A percentile compares a stretch with the other conserved stretches of the same genome.
These are phyloP conservation scores for Logfia minima DNA, from an alignment of 129 eudicot species.

Conservation along the genomic window DNA sequence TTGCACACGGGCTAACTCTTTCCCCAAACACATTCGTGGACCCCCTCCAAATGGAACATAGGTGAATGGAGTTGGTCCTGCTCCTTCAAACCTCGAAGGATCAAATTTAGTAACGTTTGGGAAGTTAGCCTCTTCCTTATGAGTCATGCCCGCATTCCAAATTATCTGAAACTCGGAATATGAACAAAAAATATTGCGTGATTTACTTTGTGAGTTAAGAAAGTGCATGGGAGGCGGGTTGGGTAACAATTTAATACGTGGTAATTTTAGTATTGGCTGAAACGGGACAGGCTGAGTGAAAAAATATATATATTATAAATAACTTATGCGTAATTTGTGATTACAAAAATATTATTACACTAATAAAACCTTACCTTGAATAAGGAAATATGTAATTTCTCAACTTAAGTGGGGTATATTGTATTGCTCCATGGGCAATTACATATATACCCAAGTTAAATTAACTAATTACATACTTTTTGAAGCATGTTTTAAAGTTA, in stretches of 20 bases:
- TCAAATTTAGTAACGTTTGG: not conserved
- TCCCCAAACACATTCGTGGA: slow-evolving; percentile 11
- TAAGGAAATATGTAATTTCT: too few relatives aligned
- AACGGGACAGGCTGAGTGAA: slow-evolving; percentile 2
- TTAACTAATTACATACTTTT: too few relatives aligned
- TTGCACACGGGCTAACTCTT: slow-evolving; percentile 9
- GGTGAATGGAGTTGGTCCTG: slow-evolving; percentile 4
- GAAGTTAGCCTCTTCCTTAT: slow-evolving; percentile 1
- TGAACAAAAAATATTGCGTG: not conserved
- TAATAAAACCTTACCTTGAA: not conserved
- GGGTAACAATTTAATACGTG: not conserved
- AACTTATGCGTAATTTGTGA: not conserved
- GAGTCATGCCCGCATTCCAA: slow-evolving; percentile 1
- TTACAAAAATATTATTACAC: not conserved
- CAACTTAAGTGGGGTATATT: too few relatives aligned
- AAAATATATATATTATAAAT: not conserved
- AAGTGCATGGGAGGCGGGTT: not conserved
- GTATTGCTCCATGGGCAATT: too few relatives aligned
- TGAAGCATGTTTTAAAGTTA: too few relatives aligned
- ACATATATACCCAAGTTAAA: too few relatives aligned
- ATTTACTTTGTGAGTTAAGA: not conserved
- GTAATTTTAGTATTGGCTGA: not conserved
- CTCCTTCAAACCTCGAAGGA: slow-evolving; percentile 15
- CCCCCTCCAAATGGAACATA: slow-evolving; percentile 16
- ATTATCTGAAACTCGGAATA: not conserved